Conservation (phyloP, 129 eudicot species). For the Cynara cardunculus region DNA sequence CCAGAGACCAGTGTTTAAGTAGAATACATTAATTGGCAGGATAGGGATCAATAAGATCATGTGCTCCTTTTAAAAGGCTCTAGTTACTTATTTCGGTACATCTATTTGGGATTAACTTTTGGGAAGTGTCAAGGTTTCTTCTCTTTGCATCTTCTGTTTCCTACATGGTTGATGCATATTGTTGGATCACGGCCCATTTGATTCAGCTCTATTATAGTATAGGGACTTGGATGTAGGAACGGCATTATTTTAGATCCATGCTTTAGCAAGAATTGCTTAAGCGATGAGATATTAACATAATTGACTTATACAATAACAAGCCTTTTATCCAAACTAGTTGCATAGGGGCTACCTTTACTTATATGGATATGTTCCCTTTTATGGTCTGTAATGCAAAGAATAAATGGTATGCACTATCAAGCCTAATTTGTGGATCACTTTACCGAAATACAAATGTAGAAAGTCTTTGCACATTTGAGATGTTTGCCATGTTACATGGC, state of each 20-base stretch:
- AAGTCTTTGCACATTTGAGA: neutral
- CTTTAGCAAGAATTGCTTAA: neutral
- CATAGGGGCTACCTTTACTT: neutral
- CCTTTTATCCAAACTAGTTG: neutral
- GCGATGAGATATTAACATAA: neutral
- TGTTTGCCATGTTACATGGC: neutral
- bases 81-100: neutral
- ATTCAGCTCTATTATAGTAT: neutral
- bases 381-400: neutral
- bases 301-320: neutral
- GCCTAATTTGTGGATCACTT: neutral
- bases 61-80: neutral
- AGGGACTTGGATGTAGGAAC: neutral
- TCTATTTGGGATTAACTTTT: neutral
- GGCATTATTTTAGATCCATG: neutral
- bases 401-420: neutral
- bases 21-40: neutral
- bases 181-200: neutral
- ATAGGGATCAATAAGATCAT: neutral
- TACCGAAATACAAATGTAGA: neutral
- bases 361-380: neutral
- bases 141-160: neutral
- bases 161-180: neutral
- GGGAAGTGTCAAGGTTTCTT: neutral
- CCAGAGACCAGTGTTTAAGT: neutral